Evolutionary conservation across 2,329 filamentous ascomycete species (phyloP), one percentile per base, ranked within the genome.

Genomic region (Diaporthe helianthi): DNA sequence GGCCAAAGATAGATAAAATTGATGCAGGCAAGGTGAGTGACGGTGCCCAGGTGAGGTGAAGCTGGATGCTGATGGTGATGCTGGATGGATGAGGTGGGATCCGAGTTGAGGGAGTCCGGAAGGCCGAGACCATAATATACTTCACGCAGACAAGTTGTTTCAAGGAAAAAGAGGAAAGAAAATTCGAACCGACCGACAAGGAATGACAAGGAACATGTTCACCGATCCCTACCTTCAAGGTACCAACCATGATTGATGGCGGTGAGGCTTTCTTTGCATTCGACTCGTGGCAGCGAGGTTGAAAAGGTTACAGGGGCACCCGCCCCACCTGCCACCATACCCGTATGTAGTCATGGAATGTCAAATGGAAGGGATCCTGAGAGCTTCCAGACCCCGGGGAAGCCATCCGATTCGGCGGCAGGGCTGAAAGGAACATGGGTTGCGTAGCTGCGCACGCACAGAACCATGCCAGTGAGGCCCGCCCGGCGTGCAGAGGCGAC

Each of bases 341-440:
- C n/a, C n/a, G n/a, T n/a, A n/a, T n/a, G 36, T 47, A 54, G 63
- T 61, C 68, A 67, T 67, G 49, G 51, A 49, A 63, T 49, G 46
- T 49, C 54, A 19, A 54, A 69, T 33, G 51, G 54, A 49, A 60
- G 55, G 54, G 54, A 38, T 70, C 24, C 49, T 65, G 24, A 66
- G 63, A 53, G 58, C 46, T 67, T 51, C 47, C 52, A 67, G 46
- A 12, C n/a, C 13, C 29, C 49, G 46, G 31, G 64, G 54, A 67
- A 44, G 68, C 54, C 65, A 58, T 67, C 68, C 68, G 63, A 69
- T 69, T 69, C 68, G 68, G 65, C 52, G 54, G 58, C 55, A 67
- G 65, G 65, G 65, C 65, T 67, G 65, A 58, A 17, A 41, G n/a
- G n/a, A 12, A 60, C 65, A 67, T 67, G 67, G 67, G 31, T 51